phyloP scores from a whole-genome alignment of 1,284 basidiomycete species.

The Kalmanozyma brasiliensis region DNA sequence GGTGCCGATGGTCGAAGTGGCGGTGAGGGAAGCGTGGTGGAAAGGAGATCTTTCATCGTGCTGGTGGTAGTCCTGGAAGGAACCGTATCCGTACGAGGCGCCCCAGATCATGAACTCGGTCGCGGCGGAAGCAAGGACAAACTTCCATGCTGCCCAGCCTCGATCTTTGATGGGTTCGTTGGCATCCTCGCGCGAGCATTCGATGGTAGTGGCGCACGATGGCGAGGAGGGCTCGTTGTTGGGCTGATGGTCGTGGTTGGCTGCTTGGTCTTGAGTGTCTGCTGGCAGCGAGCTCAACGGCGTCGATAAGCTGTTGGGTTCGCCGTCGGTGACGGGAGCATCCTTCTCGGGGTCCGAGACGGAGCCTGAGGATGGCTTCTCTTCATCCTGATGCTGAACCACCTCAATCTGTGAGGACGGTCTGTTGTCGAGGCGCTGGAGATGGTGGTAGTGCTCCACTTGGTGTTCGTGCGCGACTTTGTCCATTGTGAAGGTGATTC shows the following conservation, averaged over 20 bases:
- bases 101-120: conserved; percentile 58
- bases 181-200: neutral
- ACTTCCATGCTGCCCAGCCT: conserved; percentile 41
- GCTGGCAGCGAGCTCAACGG: neutral
- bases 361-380: neutral
- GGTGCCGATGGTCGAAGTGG: conserved; percentile 52
- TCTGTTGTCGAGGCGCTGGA: neutral
- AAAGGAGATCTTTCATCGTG: conserved; percentile 48
- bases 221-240: neutral
- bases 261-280: neutral
- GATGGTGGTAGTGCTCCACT: conserved; percentile 11
- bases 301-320: neutral
- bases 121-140: conserved; percentile 30
- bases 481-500: conserved; percentile 21
- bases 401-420: too few relatives aligned
- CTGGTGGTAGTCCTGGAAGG: conserved; percentile 63
- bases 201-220: neutral
- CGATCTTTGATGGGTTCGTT: conserved; percentile 16
- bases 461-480: conserved; percentile 16
- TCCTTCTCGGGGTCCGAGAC: conserved; percentile 12
- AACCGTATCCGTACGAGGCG: conserved; percentile 54
- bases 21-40: conserved; percentile 36
- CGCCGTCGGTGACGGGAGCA: neutral
- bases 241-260: neutral
- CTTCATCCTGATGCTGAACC: neutral